Percentiles rank a stretch among this genome's conserved stretches.
phyloP scores from a whole-genome alignment of 352 stramenopile species.

The Phytophthora niederhauseri region DNA sequence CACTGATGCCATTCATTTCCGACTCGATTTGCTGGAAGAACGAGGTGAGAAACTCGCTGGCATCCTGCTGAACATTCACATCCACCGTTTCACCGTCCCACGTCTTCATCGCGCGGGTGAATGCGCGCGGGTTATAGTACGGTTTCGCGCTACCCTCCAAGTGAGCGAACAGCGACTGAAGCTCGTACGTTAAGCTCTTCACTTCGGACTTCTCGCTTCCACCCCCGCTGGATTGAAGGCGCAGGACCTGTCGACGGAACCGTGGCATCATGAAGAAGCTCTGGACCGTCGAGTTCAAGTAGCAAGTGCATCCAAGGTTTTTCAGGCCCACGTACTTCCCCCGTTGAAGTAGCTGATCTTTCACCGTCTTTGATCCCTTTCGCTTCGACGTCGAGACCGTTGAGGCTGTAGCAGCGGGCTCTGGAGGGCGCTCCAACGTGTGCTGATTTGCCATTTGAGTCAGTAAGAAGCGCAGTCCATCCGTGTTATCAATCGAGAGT shows the following conservation, averaged over 20 bases:
- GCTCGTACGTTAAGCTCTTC: conserved; percentile 75
- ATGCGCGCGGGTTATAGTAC: conserved; percentile 83
- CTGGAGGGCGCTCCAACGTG: conserved; percentile 59
- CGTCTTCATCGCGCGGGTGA: conserved; percentile 86
- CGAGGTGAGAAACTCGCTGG: conserved; percentile 93
- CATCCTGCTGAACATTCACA: conserved; percentile 93
- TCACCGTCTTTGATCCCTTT: conserved; percentile 50
- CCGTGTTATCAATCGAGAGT: conserved; percentile 66
- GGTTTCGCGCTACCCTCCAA: conserved; percentile 86
- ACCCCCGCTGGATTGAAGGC: conserved; percentile 41
- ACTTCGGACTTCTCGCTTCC: conserved; percentile 22
- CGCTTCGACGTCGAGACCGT: conserved; percentile 50
- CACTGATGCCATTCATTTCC: conserved; percentile 83
- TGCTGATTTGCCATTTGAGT: conserved; percentile 77
- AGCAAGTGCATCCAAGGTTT: conserved; percentile 96
- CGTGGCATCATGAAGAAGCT: conserved; percentile 95
- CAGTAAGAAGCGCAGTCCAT: conserved; percentile 70
- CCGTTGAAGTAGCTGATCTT: conserved; percentile 56
- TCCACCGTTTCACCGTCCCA: conserved; percentile 90
- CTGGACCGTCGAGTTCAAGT: conserved; percentile 96
- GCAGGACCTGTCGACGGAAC: conserved; percentile 89
- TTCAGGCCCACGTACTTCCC: conserved; percentile 93
- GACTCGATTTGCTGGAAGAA: conserved; percentile 94
- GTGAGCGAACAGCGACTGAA: conserved; percentile 93
- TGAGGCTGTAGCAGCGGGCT: conserved; percentile 30